Evolutionary conservation across 805 yeast genomes (phyloP), one percentile per base, ranked within the genome.

Genomic region (Metschnikowia gelsemii): DNA sequence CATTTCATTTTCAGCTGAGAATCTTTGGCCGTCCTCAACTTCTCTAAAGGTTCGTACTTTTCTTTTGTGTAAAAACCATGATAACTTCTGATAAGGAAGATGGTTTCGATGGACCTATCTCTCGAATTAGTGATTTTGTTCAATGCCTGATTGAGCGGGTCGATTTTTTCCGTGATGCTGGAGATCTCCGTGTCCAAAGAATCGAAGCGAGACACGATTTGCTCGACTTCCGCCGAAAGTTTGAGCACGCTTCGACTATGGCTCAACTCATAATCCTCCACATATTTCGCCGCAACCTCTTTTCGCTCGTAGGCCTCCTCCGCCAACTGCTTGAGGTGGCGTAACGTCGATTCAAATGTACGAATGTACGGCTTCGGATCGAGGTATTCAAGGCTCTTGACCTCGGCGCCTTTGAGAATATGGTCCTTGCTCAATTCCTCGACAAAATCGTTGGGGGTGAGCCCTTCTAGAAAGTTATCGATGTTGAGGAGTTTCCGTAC

Each of bases 291-390:
- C 17, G 81, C 69, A n/a, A 64, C 63, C 3, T 64, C 64, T 47
- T 79, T 82, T 40, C 72, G 73, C 12, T 61, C 58, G 4, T 63
- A 58, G 2, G 89, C 78, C 32, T 83, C 83, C 1, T 72, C 75
- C 33, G 73, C 73, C 31, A 93, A 63, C 36, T 70, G 71, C 53
- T 79, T 77, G 49, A 91, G 67, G 55, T 87, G 91, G 33, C 80
- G 73, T 32, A 89, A 67, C 2, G 93, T 87, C 1, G 90, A 80
- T 58, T 91, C 97, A 61, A 93, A 90, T 0, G 96, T 87, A 51
- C 96, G 77, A 34, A 91, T 91, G 58, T 87, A 93, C 2, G 98
- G 98, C 56, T 87, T 88, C 1, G 98, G 96, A 56, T 93, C 96
- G 40, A 88, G 63, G 55, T 73, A 74, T 37, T 76, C 79, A 23